Base-by-base conservation (phyloP, 2,329 filamentous ascomycete species). In the Fusarium cyanostomum region DNA sequence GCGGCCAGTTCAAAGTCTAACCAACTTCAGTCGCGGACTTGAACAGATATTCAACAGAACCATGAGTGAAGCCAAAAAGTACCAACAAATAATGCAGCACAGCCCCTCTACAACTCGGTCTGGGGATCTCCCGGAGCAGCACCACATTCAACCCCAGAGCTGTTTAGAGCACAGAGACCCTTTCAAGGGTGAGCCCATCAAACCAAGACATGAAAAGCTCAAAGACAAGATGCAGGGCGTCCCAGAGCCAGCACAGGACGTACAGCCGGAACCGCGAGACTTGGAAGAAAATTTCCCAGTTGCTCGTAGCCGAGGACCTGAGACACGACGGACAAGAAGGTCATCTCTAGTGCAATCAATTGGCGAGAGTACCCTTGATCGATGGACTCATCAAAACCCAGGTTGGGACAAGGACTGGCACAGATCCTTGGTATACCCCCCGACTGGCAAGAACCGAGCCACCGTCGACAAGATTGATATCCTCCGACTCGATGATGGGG, bases 391-490 rank as follows among this genome's bases (percentile, higher is more conserved):
- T 7, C 59, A 75, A 24, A 78, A 89, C 62, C 78, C 77, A 7
- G 74, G 74, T 3, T 89, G 87, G 87, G 74, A 74, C 30, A 75
- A 75, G 13, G 58, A 76, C 1, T 89, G 86, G 86, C 77, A 81
- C 13, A 80, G 80, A 45, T 84, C 89, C 2, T 79, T 94, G 2
- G 79, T 87, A 3, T 92, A 86, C 71, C 88, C 87, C 4, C 68
- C 77, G 6, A 79, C 77, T 24, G 86, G 86, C 3, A 85, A 82
- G 51, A 84, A 86, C 45, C 83, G 87, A 59, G 86, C 89, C 1
- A 86, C 84, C 1, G 86, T 95, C 2, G 86, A 91, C 54, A 87
- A 84, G 59, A 80, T 84, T n/a, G 92, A 95, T 71, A 87, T 98
- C 30, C 78, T 83, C 16, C 84, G 92, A 37, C 83, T 99, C 3